Evolutionary conservation across 1,284 basidiomycete species (phyloP), one percentile per base, ranked within the genome.

Genomic region (Microbotryum lychnidis-dioicae): DNA sequence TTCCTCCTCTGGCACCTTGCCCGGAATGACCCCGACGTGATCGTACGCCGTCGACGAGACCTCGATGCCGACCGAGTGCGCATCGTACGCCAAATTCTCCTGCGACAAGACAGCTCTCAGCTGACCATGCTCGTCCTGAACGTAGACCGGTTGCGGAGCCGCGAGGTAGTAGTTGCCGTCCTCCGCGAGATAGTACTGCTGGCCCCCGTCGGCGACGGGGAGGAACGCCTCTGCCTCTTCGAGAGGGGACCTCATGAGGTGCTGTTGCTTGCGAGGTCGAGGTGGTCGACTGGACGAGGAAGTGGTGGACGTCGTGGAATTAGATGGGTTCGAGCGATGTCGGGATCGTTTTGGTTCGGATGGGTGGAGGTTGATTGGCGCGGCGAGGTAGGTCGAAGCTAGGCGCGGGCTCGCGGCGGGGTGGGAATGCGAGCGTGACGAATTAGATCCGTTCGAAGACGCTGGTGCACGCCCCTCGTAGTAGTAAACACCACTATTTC

Each of bases 311-410:
- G 50, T 56, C 1, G 60, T 54, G 0, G 63, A 64, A 4, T 21
- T 56, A 16, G 63, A 64, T 0, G 49, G 56, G n/a, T 55, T 48
- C 6, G 60, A 58, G 23, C 60, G 56, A 33, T 64, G 63, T 1
- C 58, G 58, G 10, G 53, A 21, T 7, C 58, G 58, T 37, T 7
- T 50, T 23, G 55, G 5, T 33, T 9, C 14, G 21, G 1, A 16
- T 14, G 8, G 8, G 46, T 48, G 46, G 55, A 56, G 37, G 21
- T 37, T 42, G n/a, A 52, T 52, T 16, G 44, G 27, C 44, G n/a
- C 21, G 50, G 51, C n/a, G 56, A 57, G 50, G 21, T 20, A 18
- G 56, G 20, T n/a, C 18, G 49, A n/a, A 42, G 10, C 37, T 20
- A 37, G 12, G 37, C 37, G 37, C 16, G 37, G 37, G 37, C 37